Percentiles rank a stretch among this genome's conserved stretches.
These are phyloP conservation scores for Lentinus brumalis DNA, from an alignment of 768 basidiomycete species.

Conservation along the genomic window DNA sequence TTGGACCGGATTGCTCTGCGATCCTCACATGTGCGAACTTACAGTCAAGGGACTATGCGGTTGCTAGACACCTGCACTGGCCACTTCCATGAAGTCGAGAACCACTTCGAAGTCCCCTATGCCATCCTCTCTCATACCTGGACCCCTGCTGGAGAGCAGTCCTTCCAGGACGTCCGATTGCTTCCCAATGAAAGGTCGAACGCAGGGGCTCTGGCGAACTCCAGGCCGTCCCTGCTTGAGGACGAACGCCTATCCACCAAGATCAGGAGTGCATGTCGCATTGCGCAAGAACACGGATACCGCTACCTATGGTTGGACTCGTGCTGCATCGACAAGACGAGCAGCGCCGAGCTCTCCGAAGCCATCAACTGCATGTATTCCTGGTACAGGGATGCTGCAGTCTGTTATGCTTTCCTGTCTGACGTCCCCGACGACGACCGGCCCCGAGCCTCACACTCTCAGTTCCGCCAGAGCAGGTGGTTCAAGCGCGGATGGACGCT, in stretches of 20 bases:
- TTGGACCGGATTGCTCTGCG: too few relatives aligned
- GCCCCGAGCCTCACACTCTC: background rate
- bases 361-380: too few relatives aligned
- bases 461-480: constrained; percentile 1
- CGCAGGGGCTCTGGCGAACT: too few relatives aligned
- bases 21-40: too few relatives aligned
- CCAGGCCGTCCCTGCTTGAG: too few relatives aligned
- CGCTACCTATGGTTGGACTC: background rate
- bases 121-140: constrained; percentile 4
- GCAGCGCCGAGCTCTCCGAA: constrained; percentile 1
- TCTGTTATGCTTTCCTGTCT: background rate
- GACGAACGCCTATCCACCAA: background rate
- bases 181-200: too few relatives aligned
- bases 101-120: background rate
- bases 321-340: constrained; percentile 1
- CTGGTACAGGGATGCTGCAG: too few relatives aligned
- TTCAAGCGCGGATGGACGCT: too few relatives aligned
- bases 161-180: background rate
- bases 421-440: background rate
- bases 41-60: background rate
- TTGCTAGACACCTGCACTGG: constrained; percentile 3
- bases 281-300: background rate
- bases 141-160: background rate
- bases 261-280: background rate
- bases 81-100: background rate